Evolutionary conservation across 2,329 filamentous ascomycete genomes (phyloP).

Genomic region (Penicillium rolfsii): DNA sequence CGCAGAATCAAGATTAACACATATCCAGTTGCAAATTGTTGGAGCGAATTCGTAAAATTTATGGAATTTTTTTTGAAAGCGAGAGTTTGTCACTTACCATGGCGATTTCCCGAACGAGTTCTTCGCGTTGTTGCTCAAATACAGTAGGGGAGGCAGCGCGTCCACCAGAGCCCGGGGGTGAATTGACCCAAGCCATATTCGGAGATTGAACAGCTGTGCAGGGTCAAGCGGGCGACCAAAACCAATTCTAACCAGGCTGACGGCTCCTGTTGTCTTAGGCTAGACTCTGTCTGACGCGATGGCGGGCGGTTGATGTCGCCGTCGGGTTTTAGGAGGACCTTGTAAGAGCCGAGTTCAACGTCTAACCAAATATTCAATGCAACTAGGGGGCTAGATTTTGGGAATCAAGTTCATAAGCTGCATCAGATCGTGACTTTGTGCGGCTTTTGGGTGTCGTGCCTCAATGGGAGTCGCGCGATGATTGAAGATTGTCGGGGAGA

Average conservation of each 20-base stretch:
- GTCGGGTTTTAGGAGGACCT: slow-evolving; percentile 1
- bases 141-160: slow-evolving; percentile 36
- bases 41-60: background rate
- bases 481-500: background rate
- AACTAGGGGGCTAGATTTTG: background rate
- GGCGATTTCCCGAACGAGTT: slow-evolving; percentile 49
- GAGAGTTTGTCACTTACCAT: slow-evolving; percentile 37
- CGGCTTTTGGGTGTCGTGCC: background rate
- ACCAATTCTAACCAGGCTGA: background rate
- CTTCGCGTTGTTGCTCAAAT: slow-evolving; percentile 49
- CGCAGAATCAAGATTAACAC: background rate
- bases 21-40: background rate
- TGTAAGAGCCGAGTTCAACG: background rate
- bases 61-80: background rate
- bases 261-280: background rate
- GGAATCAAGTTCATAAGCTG: background rate
- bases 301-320: background rate
- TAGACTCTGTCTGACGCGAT: slow-evolving; percentile 5
- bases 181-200: slow-evolving; percentile 25
- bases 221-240: background rate
- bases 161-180: slow-evolving; percentile 22
- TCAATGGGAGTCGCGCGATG: background rate
- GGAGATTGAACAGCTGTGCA: background rate
- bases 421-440: background rate
- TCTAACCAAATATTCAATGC: background rate